phyloP scores from a whole-genome alignment of 2,329 filamentous ascomycete genomes.

The Epichloe bromicola region DNA sequence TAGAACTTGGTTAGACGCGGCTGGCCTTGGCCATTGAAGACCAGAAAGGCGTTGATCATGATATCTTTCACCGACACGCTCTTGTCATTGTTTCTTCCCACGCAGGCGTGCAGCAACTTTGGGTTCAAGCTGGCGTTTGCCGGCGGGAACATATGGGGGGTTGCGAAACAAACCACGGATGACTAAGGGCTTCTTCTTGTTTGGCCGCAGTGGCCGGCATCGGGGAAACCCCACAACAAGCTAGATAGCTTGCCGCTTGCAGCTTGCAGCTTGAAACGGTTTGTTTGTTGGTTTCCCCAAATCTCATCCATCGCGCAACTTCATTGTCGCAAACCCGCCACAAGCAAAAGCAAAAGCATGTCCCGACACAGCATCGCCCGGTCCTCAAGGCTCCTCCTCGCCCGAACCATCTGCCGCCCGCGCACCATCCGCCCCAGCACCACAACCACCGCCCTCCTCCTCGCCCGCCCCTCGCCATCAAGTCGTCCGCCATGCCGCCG shows the following conservation, averaged over 20 bases:
- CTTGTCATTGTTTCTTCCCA: neutral
- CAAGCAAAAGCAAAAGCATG: conserved; percentile 11
- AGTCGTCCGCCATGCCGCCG: conserved; percentile 6
- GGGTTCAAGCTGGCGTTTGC: neutral
- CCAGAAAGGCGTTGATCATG: conserved; percentile 98
- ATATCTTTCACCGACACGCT: conserved; percentile 9
- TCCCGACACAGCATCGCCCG: conserved; percentile 21
- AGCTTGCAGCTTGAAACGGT: no score
- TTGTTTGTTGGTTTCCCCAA: no score
- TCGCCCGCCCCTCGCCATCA: conserved; percentile 1
- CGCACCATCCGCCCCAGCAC: conserved; percentile 11
- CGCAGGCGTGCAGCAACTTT: no score
- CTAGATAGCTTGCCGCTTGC: no score
- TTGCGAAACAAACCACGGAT: neutral
- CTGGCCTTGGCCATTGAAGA: conserved; percentile 98
- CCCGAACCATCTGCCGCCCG: conserved; percentile 19
- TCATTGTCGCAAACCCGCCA: neutral
- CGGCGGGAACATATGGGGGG: no score
- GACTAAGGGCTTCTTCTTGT: no score
- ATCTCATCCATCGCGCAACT: neutral
- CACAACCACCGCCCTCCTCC: neutral
- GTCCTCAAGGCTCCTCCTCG: conserved; percentile 24
- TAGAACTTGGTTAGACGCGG: conserved; percentile 97
- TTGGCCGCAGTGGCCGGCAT: no score
- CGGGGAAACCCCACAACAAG: no score